These are phyloP conservation scores for Colletotrichum sp. DNA, from an alignment of 2,329 filamentous ascomycete genomes.

Conservation along the genomic window DNA sequence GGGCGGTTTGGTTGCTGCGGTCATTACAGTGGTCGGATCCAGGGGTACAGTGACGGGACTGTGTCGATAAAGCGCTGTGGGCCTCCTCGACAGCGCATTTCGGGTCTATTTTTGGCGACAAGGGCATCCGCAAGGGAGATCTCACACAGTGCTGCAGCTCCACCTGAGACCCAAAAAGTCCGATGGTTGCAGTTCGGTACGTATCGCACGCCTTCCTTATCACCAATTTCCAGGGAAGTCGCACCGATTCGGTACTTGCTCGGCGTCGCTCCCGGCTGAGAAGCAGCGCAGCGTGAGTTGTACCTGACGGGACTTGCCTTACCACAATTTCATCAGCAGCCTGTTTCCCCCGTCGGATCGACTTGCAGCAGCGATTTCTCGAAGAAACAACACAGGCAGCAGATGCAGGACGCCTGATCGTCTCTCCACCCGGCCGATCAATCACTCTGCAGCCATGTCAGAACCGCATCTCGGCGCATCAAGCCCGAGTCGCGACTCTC, in stretches of 20 bases:
- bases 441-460: not conserved
- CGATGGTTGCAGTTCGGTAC: not conserved
- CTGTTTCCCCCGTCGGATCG: not conserved
- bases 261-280: not conserved
- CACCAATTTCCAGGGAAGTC: constrained; percentile 4
- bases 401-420: not conserved
- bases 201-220: not conserved
- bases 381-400: not conserved
- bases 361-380: not conserved
- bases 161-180: not conserved
- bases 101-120: not conserved
- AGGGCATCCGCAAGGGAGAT: not conserved
- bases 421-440: not conserved
- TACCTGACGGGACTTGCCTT: not conserved
- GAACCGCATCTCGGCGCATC: not conserved
- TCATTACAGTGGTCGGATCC: not conserved
- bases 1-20: not conserved
- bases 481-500: not conserved
- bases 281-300: not conserved
- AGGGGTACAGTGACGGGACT: not conserved
- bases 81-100: not conserved
- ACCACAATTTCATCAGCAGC: not conserved
- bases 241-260: constrained; percentile 4
- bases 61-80: not conserved
- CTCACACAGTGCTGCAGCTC: not conserved